Conservation (phyloP, 2,329 filamentous ascomycete species). For the Albophoma yamanashiensis region DNA sequence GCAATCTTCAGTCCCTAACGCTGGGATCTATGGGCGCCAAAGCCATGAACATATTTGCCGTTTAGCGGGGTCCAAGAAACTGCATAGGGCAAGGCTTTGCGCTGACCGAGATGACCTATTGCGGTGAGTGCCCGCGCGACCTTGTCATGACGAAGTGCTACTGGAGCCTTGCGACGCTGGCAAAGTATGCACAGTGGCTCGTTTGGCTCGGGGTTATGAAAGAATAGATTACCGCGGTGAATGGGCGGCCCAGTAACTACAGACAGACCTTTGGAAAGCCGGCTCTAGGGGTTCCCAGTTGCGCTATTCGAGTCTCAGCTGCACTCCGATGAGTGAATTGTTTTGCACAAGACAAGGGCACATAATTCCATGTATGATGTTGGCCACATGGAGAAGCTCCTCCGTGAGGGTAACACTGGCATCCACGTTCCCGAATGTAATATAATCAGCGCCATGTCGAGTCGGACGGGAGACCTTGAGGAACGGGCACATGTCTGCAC, state of each 20-base stretch:
- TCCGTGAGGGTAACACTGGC: too few relatives aligned
- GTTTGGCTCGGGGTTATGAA: conserved; percentile 50
- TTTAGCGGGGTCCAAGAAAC: conserved; percentile 64
- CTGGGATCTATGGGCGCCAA: conserved; percentile 53
- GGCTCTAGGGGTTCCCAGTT: conserved; percentile 27
- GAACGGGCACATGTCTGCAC: too few relatives aligned
- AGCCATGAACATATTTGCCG: conserved; percentile 61
- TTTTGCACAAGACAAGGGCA: too few relatives aligned
- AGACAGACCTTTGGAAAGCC: conserved; percentile 32
- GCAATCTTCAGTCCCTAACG: conserved; percentile 53
- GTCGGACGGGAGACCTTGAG: too few relatives aligned
- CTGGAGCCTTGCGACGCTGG: neutral
- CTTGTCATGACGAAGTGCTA: neutral
- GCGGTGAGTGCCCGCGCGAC: too few relatives aligned
- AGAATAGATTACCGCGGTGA: conserved; percentile 36
- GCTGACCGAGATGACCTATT: too few relatives aligned
- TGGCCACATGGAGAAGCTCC: too few relatives aligned
- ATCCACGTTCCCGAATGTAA: too few relatives aligned
- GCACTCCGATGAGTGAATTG: too few relatives aligned
- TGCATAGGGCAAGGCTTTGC: conserved; percentile 35
- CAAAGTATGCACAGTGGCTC: conserved; percentile 22
- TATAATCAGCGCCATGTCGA: too few relatives aligned
- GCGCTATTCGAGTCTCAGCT: conserved; percentile 11
- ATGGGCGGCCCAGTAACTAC: conserved; percentile 30
- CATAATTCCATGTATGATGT: too few relatives aligned